Percentiles rank a stretch among this genome's conserved stretches.
phyloP scores from a whole-genome alignment of 768 basidiomycete species.

The Multifurca ochricompacta region DNA sequence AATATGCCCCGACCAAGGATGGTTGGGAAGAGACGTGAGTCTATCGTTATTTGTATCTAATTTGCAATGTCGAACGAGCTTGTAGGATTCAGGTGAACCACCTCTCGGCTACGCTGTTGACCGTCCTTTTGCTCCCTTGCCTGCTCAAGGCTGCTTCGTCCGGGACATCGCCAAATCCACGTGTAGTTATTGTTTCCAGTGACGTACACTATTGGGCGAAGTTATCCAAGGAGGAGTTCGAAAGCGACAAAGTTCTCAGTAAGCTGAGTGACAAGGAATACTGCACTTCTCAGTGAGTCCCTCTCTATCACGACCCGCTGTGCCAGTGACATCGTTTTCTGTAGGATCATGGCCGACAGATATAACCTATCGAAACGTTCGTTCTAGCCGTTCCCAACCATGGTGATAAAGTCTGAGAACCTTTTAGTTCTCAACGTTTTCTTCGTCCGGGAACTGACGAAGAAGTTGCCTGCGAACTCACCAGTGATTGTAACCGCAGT shows the following conservation, averaged over 20 bases:
- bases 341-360: slow-evolving; percentile 9
- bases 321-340: not conserved
- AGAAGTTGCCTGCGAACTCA: slow-evolving; percentile 14
- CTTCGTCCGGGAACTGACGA: slow-evolving; percentile 15
- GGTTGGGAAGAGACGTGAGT: slow-evolving; percentile 27
- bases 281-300: slow-evolving; percentile 9
- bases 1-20: slow-evolving; percentile 26
- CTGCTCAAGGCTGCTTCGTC: slow-evolving; percentile 11
- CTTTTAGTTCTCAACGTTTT: slow-evolving; percentile 13
- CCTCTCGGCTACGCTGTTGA: slow-evolving; percentile 9
- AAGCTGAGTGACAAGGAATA: slow-evolving; percentile 7
- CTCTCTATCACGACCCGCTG: not conserved
- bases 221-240: not conserved
- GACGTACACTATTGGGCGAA: slow-evolving; percentile 9
- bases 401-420: not conserved
- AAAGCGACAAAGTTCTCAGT: slow-evolving; percentile 1
- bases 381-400: not conserved
- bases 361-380: slow-evolving; percentile 14
- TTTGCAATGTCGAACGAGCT: not conserved
- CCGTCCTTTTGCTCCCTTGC: slow-evolving; percentile 11
- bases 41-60: not conserved
- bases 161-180: slow-evolving; percentile 10
- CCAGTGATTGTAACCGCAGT: slow-evolving; percentile 14
- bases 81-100: slow-evolving; percentile 41
- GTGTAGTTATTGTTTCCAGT: slow-evolving; percentile 15